These are phyloP conservation scores for Hymenoscyphus fraxineus DNA, from an alignment of 2,329 filamentous ascomycete species.

Conservation along the genomic window DNA sequence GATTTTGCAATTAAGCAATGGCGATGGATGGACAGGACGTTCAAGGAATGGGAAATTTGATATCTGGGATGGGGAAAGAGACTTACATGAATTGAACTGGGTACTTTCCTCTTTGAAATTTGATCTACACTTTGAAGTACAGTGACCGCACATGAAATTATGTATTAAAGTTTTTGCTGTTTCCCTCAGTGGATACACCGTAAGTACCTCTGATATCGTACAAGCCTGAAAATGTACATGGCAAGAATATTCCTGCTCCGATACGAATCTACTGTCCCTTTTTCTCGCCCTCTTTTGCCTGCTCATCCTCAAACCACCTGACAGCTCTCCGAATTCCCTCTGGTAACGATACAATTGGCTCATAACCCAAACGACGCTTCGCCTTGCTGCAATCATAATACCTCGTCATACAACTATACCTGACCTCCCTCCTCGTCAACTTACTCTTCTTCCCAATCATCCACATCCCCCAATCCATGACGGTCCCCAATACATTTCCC, in stretches of 20 bases:
- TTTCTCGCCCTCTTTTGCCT: slow-evolving; percentile 26
- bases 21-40: background rate
- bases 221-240: background rate
- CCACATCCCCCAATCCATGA: slow-evolving; percentile 50
- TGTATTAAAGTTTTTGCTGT: background rate
- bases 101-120: background rate
- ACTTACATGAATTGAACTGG: background rate
- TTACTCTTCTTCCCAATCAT: slow-evolving; percentile 51
- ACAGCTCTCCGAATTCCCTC: slow-evolving; percentile 50
- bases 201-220: background rate
- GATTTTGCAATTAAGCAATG: background rate
- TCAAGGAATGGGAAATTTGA: background rate
- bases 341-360: slow-evolving; percentile 61
- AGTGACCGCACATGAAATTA: background rate
- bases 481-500: slow-evolving; percentile 49
- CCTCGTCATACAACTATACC: slow-evolving; percentile 69
- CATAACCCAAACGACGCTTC: slow-evolving; percentile 64
- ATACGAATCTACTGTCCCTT: slow-evolving; percentile 25
- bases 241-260: background rate
- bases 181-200: background rate
- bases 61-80: background rate
- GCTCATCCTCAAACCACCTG: slow-evolving; percentile 27
- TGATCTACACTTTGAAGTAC: background rate
- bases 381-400: slow-evolving; percentile 78
- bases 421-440: slow-evolving; percentile 44